Percentiles rank a stretch among this genome's conserved stretches.
Evolutionary conservation across 2,329 filamentous ascomycete genomes (phyloP).

Genomic region (Penicillium sp.): DNA sequence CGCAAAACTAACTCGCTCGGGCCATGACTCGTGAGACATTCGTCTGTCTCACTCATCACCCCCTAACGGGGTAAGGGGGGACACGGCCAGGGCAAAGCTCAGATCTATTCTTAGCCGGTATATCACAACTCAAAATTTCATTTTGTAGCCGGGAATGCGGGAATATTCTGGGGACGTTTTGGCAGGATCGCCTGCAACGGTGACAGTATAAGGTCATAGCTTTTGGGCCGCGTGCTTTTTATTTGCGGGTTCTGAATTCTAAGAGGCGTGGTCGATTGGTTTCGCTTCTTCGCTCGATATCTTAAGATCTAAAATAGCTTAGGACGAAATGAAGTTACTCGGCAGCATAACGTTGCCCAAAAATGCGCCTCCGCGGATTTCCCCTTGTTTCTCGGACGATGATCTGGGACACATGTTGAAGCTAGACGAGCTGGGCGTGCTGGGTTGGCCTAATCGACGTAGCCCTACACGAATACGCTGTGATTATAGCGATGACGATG

Average conservation of each 20-base stretch:
- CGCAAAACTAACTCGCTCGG: not conserved
- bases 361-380: not conserved
- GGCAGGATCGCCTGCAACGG: conserved; percentile 17
- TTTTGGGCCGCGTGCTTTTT: not conserved
- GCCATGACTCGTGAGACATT: not conserved
- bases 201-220: conserved; percentile 9
- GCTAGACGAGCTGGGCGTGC: not conserved
- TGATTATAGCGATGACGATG: not conserved
- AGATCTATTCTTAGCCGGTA: conserved; percentile 17
- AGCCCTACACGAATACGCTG: not conserved
- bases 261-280: not conserved
- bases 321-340: not conserved
- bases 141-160: not conserved
- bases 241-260: not conserved
- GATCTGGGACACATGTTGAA: conserved; percentile 3
- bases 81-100: conserved; percentile 1
- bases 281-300: not conserved
- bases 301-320: not conserved
- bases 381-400: not conserved
- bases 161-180: conserved; percentile 1
- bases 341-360: not conserved
- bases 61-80: not conserved
- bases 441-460: conserved; percentile 10
- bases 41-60: conserved; percentile 6
- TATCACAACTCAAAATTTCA: conserved; percentile 4